phyloP scores from a whole-genome alignment of 192 early-diverging fungal species.

The Dispira simplex region DNA sequence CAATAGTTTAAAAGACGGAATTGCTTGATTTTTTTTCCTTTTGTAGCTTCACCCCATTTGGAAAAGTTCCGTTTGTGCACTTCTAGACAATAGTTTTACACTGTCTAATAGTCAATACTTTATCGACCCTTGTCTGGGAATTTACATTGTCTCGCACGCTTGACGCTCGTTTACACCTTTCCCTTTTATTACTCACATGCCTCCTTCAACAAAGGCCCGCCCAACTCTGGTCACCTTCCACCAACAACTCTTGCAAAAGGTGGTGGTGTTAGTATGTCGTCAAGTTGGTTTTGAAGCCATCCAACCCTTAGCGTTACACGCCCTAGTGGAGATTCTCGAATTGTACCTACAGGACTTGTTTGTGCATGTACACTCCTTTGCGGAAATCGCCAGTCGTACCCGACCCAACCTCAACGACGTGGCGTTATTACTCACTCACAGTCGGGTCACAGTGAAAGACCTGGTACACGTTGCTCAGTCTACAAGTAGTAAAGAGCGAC shows the following conservation, averaged over 20 bases:
- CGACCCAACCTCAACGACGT: constrained; percentile 12
- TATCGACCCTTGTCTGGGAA: no score
- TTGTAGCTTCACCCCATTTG: no score
- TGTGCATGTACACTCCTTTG: constrained; percentile 9
- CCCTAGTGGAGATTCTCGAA: constrained; percentile 5
- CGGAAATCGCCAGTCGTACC: constrained; percentile 9
- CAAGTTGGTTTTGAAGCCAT: constrained; percentile 1
- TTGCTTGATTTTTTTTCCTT: no score
- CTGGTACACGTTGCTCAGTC: not conserved
- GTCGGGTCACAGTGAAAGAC: not conserved
- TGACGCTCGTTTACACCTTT: no score
- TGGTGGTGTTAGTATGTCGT: not conserved
- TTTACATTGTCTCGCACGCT: no score
- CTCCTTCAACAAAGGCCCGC: no score
- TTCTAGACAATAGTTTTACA: no score
- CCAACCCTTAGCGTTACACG: not conserved
- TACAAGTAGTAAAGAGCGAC: not conserved
- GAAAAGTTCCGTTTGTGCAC: no score
- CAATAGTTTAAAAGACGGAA: no score
- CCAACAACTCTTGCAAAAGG: not conserved
- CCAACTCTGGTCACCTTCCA: no score
- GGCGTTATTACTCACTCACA: constrained; percentile 5
- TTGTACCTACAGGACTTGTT: not conserved
- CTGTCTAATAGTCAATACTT: no score
- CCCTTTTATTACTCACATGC: no score